These are phyloP conservation scores for Geotrichum klebahnii DNA, from an alignment of 1,139 yeast species.

Conservation along the genomic window DNA sequence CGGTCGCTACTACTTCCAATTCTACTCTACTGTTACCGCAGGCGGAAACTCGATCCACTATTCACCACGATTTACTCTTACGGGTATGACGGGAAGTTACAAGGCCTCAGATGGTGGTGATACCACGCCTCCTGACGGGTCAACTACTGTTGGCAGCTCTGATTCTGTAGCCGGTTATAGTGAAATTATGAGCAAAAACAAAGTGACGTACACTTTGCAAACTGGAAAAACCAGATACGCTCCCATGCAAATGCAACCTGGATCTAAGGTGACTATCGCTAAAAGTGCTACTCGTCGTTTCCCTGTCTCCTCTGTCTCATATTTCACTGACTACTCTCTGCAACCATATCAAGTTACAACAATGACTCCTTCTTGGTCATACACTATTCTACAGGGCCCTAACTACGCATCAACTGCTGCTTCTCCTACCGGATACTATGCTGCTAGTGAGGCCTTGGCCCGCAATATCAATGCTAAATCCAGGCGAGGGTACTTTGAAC, in stretches of 20 bases:
- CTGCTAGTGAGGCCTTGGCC: slow-evolving; percentile 28
- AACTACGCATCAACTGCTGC: slow-evolving; percentile 52
- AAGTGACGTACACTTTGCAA: slow-evolving; percentile 66
- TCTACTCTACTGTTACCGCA: slow-evolving; percentile 43
- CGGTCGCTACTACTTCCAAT: slow-evolving; percentile 70
- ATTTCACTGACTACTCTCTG: slow-evolving; percentile 43
- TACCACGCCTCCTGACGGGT: slow-evolving; percentile 46
- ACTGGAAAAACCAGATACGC: slow-evolving; percentile 75
- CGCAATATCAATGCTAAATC: slow-evolving; percentile 22
- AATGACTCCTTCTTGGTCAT: slow-evolving; percentile 78
- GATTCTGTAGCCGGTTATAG: slow-evolving; percentile 33
- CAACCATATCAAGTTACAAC: slow-evolving; percentile 52
- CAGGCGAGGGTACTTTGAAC: slow-evolving; percentile 18
- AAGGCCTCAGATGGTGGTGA: slow-evolving; percentile 43
- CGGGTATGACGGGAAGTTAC: slow-evolving; percentile 64
- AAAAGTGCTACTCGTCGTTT: slow-evolving; percentile 27
- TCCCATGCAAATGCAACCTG: slow-evolving; percentile 90
- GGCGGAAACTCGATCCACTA: slow-evolving; percentile 66
- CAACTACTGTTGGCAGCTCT: slow-evolving; percentile 29
- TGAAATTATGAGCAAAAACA: slow-evolving; percentile 41
- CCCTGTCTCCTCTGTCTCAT: slow-evolving; percentile 65
- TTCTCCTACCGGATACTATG: slow-evolving; percentile 31
- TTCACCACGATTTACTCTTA: slow-evolving; percentile 58
- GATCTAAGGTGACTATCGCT: slow-evolving; percentile 51
- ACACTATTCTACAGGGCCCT: slow-evolving; percentile 56